Evolutionary conservation across 257 asterid genomes (phyloP), one percentile per base, ranked within the genome.

Genomic region (Mentha longifolia): DNA sequence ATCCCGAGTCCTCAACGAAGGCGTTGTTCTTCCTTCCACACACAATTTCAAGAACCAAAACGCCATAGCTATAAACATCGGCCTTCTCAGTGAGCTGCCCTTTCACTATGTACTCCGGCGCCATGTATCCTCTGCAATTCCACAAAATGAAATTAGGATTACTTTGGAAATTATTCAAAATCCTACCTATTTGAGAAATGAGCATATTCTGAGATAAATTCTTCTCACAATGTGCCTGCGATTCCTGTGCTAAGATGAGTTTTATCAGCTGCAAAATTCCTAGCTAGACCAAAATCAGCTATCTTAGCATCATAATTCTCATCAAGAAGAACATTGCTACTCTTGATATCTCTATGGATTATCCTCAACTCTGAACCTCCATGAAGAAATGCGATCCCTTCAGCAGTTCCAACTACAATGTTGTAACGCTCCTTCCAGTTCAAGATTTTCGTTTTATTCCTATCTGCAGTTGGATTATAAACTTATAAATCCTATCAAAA

Each of bases 21-120:
- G 89, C 96, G 37, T 80, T 91, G 80, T 84, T 89, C 81, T 83
- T 91, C 73, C 96, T 89, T 11, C 89, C 90, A 16, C 90, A 82
- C 28, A 89, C 73, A n/a, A 89, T 80, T 76, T 94, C 97, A 70
- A 94, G 94, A 81, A 94, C 92, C 76, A 94, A 64, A 62, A 94
- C 96, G 0, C 99, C 99, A 1, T 64, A 94, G 45, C 97, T 94
- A 42, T 87, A 94, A 13, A 91, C 89, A 35, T 94, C 97, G 0
- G 97, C 99, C 80, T 91, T 91, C 86, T 94, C 99, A 1, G 99
- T 94, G n/a, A 94, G 85, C 65, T 94, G 97, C 55, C 98, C 97
- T 79, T 88, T 88, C 5, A 89, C 95, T 43, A 94, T 83, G 82
- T 94, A 94, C 76, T 91, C 98, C 2, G 98, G 97, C 49, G 97